phyloP scores from a whole-genome alignment of 306 rosid species.

The Elaeagnus macrophylla region DNA sequence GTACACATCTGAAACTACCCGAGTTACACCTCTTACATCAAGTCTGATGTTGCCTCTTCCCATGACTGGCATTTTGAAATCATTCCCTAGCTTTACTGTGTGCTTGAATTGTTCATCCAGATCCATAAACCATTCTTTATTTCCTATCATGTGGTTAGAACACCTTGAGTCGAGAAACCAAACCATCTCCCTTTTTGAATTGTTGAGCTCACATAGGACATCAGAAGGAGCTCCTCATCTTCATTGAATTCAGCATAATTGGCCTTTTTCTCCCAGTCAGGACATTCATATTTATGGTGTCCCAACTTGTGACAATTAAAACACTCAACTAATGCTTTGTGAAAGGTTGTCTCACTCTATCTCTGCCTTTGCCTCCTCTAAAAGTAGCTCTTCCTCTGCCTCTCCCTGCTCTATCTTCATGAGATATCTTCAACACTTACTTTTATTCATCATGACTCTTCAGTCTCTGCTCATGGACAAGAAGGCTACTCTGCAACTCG shows the following conservation, averaged over 20 bases:
- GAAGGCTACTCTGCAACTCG: no score
- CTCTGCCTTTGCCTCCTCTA: no score
- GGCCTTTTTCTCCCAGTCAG: no score
- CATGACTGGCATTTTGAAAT: neutral
- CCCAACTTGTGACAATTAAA: no score
- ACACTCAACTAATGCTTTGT: no score
- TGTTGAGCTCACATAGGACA: neutral
- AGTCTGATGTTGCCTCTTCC: no score
- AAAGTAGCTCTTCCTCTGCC: no score
- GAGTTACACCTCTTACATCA: no score
- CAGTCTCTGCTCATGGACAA: no score
- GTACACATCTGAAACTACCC: no score
- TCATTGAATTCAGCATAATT: neutral
- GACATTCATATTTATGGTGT: no score
- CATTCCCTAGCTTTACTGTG: neutral
- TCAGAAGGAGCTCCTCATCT: neutral
- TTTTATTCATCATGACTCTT: neutral
- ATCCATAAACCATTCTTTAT: neutral
- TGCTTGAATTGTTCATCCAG: neutral
- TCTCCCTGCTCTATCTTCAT: neutral
- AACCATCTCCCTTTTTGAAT: neutral
- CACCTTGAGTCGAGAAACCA: neutral
- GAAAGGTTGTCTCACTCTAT: neutral
- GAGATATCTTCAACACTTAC: neutral
- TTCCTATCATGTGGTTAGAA: neutral